Conservation (phyloP, 306 rosid genomes). For the Prinsepia uniflora region DNA sequence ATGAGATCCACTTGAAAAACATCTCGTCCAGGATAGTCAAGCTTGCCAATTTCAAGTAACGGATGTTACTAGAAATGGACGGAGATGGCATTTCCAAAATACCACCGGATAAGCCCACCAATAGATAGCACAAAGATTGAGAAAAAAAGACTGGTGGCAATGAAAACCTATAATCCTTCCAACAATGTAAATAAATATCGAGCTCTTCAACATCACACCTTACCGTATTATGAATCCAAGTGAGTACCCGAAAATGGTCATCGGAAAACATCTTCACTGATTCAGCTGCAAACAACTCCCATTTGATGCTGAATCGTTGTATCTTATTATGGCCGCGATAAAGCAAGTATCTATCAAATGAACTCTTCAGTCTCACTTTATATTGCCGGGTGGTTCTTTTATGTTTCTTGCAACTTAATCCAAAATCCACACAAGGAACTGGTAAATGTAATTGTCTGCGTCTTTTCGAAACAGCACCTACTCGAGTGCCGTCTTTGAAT, state of each 20-base stretch:
- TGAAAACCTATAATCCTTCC: neutral
- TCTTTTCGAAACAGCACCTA: neutral
- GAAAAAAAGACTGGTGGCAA: neutral
- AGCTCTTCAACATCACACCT: conserved; percentile 2
- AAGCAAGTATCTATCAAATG: neutral
- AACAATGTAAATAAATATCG: neutral
- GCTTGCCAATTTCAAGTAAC: neutral
- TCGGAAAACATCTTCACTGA: neutral
- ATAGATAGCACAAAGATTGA: neutral
- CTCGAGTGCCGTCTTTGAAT: neutral
- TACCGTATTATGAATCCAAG: too few relatives aligned
- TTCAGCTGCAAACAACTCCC: neutral
- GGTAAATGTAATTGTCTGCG: neutral
- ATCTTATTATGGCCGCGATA: neutral
- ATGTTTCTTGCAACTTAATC: neutral
- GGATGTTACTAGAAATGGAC: neutral
- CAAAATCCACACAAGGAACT: neutral
- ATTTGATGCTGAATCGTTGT: neutral
- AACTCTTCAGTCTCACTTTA: neutral
- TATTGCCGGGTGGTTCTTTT: neutral
- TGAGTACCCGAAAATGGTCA: too few relatives aligned
- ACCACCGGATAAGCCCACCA: neutral
- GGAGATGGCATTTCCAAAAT: neutral
- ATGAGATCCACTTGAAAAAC: neutral
- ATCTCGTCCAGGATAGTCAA: neutral